phyloP scores from a whole-genome alignment of 495 filamentous ascomycete genomes.

The Trichoderma virens region DNA sequence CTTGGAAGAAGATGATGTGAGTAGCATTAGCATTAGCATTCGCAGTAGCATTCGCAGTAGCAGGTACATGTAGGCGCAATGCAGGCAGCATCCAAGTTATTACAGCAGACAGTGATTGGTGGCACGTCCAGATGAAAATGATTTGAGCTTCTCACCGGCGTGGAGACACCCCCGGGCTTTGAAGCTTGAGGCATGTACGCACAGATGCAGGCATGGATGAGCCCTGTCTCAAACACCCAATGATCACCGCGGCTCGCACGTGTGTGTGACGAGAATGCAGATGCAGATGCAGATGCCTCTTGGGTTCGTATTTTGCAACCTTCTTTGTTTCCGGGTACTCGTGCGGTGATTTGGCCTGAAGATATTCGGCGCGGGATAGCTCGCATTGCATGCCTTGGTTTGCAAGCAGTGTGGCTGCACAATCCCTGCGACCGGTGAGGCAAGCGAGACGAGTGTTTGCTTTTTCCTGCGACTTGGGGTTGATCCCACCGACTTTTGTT shows the following conservation, averaged over 20 bases:
- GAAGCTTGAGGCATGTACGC: not conserved
- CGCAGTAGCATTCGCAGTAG: not conserved
- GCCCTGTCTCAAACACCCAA: not conserved
- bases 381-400: not conserved
- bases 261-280: not conserved
- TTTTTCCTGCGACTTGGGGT: not conserved
- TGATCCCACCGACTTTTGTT: not conserved
- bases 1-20: not conserved
- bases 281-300: conserved; percentile 4
- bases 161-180: not conserved
- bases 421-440: conserved; percentile 6
- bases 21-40: not conserved
- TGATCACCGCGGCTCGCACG: not conserved
- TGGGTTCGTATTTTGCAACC: not conserved
- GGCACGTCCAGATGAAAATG: not conserved
- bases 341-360: not conserved
- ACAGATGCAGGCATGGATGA: not conserved
- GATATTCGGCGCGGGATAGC: not conserved
- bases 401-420: not conserved
- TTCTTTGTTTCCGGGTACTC: not conserved
- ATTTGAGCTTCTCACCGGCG: not conserved
- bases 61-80: not conserved
- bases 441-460: not conserved
- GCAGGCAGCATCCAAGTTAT: no score
- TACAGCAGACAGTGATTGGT: not conserved